Conservation (phyloP, 1,139 yeast species). For the Zygosaccharomyces pseudobailii region DNA sequence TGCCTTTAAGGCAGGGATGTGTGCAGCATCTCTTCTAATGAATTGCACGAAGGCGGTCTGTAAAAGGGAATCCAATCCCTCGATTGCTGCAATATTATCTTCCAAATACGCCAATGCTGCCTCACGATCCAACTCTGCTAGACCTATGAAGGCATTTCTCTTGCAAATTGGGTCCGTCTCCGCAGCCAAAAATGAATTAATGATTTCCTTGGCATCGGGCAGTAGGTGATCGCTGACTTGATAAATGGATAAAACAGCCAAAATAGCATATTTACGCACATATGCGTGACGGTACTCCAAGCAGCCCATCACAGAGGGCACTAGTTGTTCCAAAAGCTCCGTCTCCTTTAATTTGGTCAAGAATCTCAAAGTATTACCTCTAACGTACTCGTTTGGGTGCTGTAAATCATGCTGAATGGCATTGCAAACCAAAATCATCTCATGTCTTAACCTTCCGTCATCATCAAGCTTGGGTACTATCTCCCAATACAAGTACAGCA, state of each 20-base stretch:
- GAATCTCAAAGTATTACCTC: conserved; percentile 93
- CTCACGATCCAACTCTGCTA: conserved; percentile 78
- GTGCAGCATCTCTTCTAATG: conserved; percentile 72
- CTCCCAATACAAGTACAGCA: conserved; percentile 96
- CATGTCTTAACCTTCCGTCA: conserved; percentile 91
- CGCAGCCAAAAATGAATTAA: conserved; percentile 64
- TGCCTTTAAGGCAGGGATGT: conserved; percentile 58
- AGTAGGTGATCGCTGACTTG: conserved; percentile 79
- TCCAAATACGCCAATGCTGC: conserved; percentile 79
- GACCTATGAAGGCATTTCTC: conserved; percentile 89
- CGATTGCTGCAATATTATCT: conserved; percentile 58
- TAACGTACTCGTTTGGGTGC: conserved; percentile 94
- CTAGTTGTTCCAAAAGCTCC: conserved; percentile 90
- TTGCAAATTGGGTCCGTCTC: conserved; percentile 94
- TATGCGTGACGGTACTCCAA: conserved; percentile 96
- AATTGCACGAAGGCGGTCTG: conserved; percentile 91
- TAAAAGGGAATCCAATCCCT: conserved; percentile 73
- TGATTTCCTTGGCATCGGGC: conserved; percentile 90
- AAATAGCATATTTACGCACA: conserved; percentile 94
- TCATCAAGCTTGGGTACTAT: conserved; percentile 88
- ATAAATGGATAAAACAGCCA: conserved; percentile 80
- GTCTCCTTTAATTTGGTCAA: conserved; percentile 87
- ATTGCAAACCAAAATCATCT: conserved; percentile 97
- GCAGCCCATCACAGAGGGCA: conserved; percentile 87
- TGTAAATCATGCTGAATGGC: conserved; percentile 96